Base-by-base conservation (phyloP, 129 eudicot genomes). In the Solidago caesia region DNA sequence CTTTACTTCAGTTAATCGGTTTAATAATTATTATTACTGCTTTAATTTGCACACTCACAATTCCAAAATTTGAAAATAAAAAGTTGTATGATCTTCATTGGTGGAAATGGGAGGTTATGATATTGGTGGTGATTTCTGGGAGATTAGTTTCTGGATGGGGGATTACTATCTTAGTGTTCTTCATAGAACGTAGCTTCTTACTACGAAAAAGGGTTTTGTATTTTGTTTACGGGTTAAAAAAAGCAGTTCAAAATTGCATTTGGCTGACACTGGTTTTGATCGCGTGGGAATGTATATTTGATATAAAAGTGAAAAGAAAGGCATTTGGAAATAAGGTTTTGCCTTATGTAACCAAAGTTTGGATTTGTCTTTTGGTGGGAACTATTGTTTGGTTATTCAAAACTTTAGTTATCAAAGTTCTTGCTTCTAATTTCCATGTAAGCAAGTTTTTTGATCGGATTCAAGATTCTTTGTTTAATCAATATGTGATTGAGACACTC, bases 31-130 rank as follows among this genome's bases (percentile, higher is more conserved):
- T 88, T 11, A 39, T 81, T 5, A 88, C 71, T 44, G 82, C 76
- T 42, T 83, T 91, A 39, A 78, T 58, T 59, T 91, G 96, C 75
- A 88, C 89, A 7, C 60, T 91, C 8, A 61, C 81, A 14, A 74
- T 85, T 51, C 14, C 44, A 2, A 6, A 2, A 0, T 55, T 91
- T 12, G 84, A 65, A 47, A 68, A 70, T 1, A 76, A 59, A 25
- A 55, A 5, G 1, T 21, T 82, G 6, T 82, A 61, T 60, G 83
- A 74, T 16, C 79, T 89, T 5, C 79, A 78, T 11, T 74, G 80
- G 16, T 86, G 91, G 96, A 89, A 84, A 76, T 89, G 96, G 91
- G 85, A 79, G 8, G 33, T 86, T 2, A 86, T 84, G 96, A 16
- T 86, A 42, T 73, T 86, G 59, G 89, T 86, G 4, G 21, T 89